Base-by-base conservation (phyloP, 371 early-diverging fungal genomes). In the Mucor racemosus region DNA sequence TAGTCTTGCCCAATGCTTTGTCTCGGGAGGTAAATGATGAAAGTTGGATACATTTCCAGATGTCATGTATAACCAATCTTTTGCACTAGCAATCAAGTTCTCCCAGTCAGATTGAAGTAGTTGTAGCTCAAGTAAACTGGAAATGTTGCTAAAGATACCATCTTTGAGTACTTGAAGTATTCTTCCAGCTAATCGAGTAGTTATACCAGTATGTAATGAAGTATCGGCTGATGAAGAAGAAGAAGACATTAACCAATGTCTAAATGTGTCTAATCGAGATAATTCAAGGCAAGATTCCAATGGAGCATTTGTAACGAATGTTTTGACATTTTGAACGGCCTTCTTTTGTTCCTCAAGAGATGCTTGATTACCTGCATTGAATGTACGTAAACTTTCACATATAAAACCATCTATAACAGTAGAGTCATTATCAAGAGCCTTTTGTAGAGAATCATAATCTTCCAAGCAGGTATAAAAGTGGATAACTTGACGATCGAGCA, bases 401-500 rank as follows among this genome's bases (percentile, higher is more conserved):
- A 74, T 57, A 26, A 71, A 64, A 11, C 60, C 62, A 36, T 71
- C 68, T 44, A 71, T 66, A n/a, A 73, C 41, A 3, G 60, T 69
- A 9, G 62, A 42, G 3, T 64, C 65, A 5, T 61, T 48, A 9
- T 67, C 57, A 17, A 67, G 38, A 15, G 70, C 10, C 0, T 41
- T 35, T 36, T 67, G 63, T 0, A 79, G 53, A 4, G 72, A 33
- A 4, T 68, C 66, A 33, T 80, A 80, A 39, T 80, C 79, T 63
- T 78, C 75, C 31, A 77, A 33, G 17, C 70, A 73, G 0, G 76
- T 68, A 33, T 74, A 78, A 44, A 72, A 80, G 33, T 77, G 66
- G 5, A 76, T 64, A 19, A 46, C 76, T 46, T 78, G 69, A 17
- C 60, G 55, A 60, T 75, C 71, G 9, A 82, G 69, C 73, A 78